These are phyloP conservation scores for Kazachstania psychrophila DNA, from an alignment of 805 yeast genomes.

Conservation along the genomic window DNA sequence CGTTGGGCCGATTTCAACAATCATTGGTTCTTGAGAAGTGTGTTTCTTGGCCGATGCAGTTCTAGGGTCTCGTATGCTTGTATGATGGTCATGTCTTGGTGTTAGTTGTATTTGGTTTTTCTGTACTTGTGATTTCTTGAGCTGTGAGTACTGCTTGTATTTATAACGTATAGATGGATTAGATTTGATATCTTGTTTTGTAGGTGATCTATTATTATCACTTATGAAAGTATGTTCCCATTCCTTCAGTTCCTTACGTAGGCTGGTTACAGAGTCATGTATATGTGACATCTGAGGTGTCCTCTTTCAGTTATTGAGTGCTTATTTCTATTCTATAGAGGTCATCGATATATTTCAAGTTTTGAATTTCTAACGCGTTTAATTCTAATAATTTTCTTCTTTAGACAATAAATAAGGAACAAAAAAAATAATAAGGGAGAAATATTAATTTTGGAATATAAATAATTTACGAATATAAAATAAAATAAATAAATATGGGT, in stretches of 20 bases:
- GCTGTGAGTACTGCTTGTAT: conserved; percentile 30
- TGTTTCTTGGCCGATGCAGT: neutral
- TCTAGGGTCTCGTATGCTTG: neutral
- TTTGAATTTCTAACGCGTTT: too few relatives aligned
- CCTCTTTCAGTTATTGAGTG: too few relatives aligned
- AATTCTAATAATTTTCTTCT: too few relatives aligned
- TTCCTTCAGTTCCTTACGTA: conserved; percentile 39
- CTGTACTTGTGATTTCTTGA: conserved; percentile 12
- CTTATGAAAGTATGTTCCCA: conserved; percentile 45
- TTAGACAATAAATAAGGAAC: too few relatives aligned
- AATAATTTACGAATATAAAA: neutral
- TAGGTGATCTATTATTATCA: conserved; percentile 37
- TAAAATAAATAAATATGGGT: neutral
- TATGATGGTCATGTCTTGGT: neutral
- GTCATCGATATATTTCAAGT: too few relatives aligned
- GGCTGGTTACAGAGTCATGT: conserved; percentile 8
- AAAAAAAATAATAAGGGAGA: too few relatives aligned
- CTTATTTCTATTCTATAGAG: too few relatives aligned
- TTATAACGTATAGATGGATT: conserved; percentile 29
- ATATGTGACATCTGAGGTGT: too few relatives aligned
- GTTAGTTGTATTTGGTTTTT: neutral
- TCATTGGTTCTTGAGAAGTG: neutral
- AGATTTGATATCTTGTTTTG: conserved; percentile 38
- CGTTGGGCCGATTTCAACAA: conserved; percentile 57
- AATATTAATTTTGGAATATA: too few relatives aligned